phyloP scores from a whole-genome alignment of 108 stramenopile species.

The Cylindrotheca fusiformis region DNA sequence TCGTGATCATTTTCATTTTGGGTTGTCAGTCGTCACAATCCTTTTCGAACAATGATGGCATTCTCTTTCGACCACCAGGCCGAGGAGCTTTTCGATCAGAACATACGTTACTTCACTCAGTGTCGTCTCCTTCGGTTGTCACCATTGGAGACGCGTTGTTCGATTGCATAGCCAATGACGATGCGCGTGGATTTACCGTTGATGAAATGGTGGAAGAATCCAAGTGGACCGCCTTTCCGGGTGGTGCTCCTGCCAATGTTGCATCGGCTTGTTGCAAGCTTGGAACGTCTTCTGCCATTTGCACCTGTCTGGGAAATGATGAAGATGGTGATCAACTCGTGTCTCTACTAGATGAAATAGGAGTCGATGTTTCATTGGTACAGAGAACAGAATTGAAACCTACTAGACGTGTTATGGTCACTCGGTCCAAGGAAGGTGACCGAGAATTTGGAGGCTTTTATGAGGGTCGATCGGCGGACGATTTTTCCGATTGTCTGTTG shows the following conservation, averaged over 20 bases:
- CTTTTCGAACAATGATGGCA: no score
- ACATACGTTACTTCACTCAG: no score
- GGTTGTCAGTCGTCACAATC: no score
- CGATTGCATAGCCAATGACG: slow-evolving; percentile 16
- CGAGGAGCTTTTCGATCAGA: no score
- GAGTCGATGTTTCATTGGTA: slow-evolving; percentile 1
- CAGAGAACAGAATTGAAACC: not conserved
- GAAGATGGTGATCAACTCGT: slow-evolving; percentile 10
- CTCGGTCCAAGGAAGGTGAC: slow-evolving; percentile 17
- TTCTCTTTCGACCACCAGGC: no score
- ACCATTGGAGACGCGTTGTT: slow-evolving; percentile 13
- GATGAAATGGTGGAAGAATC: slow-evolving; percentile 3
- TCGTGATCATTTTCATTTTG: no score
- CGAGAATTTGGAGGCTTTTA: slow-evolving; percentile 19
- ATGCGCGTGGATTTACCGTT: slow-evolving; percentile 12
- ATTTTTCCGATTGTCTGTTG: slow-evolving; percentile 12
- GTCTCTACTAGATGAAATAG: not conserved
- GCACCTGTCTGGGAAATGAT: slow-evolving; percentile 9
- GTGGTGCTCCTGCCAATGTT: slow-evolving; percentile 16
- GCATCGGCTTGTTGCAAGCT: slow-evolving; percentile 13
- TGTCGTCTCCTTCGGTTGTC: no score
- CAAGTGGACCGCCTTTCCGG: slow-evolving; percentile 16
- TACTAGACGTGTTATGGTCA: not conserved
- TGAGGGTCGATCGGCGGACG: slow-evolving; percentile 1
- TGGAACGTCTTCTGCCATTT: slow-evolving; percentile 5